Evolutionary conservation across 2,329 filamentous ascomycete species (phyloP).

Genomic region (Claviceps sorghi): DNA sequence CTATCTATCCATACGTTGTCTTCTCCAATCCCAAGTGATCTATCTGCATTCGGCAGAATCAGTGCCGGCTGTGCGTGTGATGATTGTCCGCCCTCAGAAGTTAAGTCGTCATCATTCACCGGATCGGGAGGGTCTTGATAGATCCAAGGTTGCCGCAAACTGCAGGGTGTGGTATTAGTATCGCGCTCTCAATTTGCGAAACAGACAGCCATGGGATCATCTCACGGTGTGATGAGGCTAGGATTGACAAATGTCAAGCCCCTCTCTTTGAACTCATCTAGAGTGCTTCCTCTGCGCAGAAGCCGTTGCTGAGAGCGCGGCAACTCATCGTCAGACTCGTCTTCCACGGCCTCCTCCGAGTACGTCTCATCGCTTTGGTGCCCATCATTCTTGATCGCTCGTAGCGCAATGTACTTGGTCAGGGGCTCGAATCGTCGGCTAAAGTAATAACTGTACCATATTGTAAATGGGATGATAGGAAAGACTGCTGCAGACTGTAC

Average conservation of each 20-base stretch:
- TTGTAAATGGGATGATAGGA: slow-evolving; percentile 62
- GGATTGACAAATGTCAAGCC: slow-evolving; percentile 63
- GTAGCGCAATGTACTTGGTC: slow-evolving; percentile 81
- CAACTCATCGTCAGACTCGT: slow-evolving; percentile 28
- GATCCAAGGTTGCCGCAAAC: slow-evolving; percentile 58
- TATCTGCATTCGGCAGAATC: slow-evolving; percentile 21
- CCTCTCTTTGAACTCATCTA: slow-evolving; percentile 59
- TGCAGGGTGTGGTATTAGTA: slow-evolving; percentile 14
- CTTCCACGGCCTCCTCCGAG: slow-evolving; percentile 20
- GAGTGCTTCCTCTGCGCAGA: slow-evolving; percentile 42
- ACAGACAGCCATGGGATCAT: slow-evolving; percentile 10
- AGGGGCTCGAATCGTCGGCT: slow-evolving; percentile 69
- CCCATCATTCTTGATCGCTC: slow-evolving; percentile 55
- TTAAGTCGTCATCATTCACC: slow-evolving; percentile 13
- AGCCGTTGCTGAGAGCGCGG: slow-evolving; percentile 24
- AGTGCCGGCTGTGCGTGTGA: slow-evolving; percentile 9
- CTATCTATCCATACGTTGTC: slow-evolving; percentile 24
- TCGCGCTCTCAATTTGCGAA: not conserved
- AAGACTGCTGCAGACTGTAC: slow-evolving; percentile 56
- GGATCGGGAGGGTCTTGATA: slow-evolving; percentile 38
- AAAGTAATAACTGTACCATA: slow-evolving; percentile 85
- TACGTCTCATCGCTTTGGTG: slow-evolving; percentile 28
- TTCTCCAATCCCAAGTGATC: slow-evolving; percentile 24
- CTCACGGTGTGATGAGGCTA: slow-evolving; percentile 52
- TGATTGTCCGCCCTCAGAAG: slow-evolving; percentile 13